Evolutionary conservation across 345 rosid genomes (phyloP).

Genomic region (Fremontodendron californicum): DNA sequence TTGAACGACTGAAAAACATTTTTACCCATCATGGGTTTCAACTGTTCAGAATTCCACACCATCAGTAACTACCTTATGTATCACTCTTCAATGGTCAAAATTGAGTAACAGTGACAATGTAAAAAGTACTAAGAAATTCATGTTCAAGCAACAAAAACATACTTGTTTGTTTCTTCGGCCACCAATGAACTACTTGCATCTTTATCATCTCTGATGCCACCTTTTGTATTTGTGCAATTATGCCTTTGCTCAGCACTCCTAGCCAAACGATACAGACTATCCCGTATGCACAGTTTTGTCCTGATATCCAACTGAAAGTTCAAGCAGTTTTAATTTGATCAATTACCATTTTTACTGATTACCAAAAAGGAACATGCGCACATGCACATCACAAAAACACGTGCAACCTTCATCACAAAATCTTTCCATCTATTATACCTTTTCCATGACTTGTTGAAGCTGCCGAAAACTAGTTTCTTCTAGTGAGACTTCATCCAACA

Average conservation of each 20-base stretch:
- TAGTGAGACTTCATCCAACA: slow-evolving; percentile 61
- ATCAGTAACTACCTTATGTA: not conserved
- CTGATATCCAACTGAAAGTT: slow-evolving; percentile 71
- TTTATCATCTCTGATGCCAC: slow-evolving; percentile 37
- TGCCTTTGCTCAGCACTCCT: slow-evolving; percentile 88
- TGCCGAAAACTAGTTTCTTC: slow-evolving; percentile 82
- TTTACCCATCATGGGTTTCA: not conserved
- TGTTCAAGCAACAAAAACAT: slow-evolving; percentile 20
- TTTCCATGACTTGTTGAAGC: slow-evolving; percentile 77
- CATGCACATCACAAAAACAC: not conserved
- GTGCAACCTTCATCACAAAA: not conserved
- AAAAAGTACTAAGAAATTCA: not conserved
- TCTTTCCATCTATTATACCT: slow-evolving; percentile 32
- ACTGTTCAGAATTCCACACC: not conserved
- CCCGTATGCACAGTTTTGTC: slow-evolving; percentile 90
- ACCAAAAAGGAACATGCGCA: not conserved
- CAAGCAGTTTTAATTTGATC: slow-evolving; percentile 18
- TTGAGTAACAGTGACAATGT: not conserved
- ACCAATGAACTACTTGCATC: slow-evolving; percentile 31
- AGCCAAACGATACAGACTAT: slow-evolving; percentile 87
- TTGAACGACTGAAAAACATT: not conserved
- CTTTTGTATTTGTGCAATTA: slow-evolving; percentile 36
- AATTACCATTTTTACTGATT: slow-evolving; percentile 10
- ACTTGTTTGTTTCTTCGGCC: slow-evolving; percentile 65
- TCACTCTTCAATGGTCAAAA: not conserved